Base-by-base conservation (phyloP, 129 eudicot species). In the Centrapalus pauciflorus region DNA sequence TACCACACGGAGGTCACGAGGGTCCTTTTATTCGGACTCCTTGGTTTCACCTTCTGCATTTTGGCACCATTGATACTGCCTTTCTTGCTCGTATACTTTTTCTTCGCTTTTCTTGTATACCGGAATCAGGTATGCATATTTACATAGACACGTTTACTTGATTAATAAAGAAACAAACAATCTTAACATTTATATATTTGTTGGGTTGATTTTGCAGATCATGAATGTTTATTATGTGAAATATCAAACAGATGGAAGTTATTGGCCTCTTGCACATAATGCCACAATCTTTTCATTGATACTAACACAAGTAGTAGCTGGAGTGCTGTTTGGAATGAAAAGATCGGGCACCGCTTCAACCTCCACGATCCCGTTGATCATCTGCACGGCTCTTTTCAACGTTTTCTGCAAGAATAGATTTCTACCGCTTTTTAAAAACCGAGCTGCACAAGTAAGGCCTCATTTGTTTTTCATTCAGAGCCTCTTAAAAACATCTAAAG, bases 1-100 rank as follows among this genome's bases (percentile, higher is more conserved):
- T 93, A 81, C 81, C 99, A 93, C 76, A 85, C 90, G 4, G 99
- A 93, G 72, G 76, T 89, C 69, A 87, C 99, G 26, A 78, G 99
- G 59, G 81, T 89, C 43, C 95, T 88, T 67, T 77, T 93, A 19
- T 84, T 93, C 74, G 99, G 99, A 26, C 81, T 93, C 61, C 87
- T 93, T 40, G 99, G 99, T 37, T 86, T 93, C 79, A 79, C 84
- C 19, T 82, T 83, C 76, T 84, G 95, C 35, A 67, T 83, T 13
- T 61, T 90, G 79, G 92, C 99, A 10, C 99, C 99, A 32, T 71
- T 93, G 60, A 84, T 93, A 49, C 64, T 93, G 74, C 99, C 99
- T 24, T 76, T 93, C 71, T 69, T 93, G 86, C 82, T 93, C 48
- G 69, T 89, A 26, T 93, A 88, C 91, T 93, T 81, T 71, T 77